Evolutionary conservation across 768 basidiomycete species (phyloP).

Genomic region (Polyporus arcularius): DNA sequence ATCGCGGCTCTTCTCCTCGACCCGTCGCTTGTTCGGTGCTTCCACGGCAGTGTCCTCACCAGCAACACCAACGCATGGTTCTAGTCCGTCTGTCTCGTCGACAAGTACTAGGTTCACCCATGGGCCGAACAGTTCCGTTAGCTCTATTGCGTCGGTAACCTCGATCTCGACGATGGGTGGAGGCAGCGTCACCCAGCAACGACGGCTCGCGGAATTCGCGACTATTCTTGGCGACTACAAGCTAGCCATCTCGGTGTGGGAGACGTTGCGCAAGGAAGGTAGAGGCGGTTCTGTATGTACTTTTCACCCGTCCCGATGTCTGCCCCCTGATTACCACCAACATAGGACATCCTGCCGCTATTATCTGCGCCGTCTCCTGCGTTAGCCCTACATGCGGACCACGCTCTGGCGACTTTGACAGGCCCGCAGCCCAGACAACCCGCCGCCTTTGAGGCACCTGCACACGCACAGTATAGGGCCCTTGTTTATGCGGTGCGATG

Average conservation of each 20-base stretch:
- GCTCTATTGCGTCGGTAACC: conserved; percentile 29
- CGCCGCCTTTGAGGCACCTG: conserved; percentile 45
- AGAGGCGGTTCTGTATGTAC: conserved; percentile 81
- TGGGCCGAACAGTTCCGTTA: conserved; percentile 34
- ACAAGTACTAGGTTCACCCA: conserved; percentile 23
- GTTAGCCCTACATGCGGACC: conserved; percentile 57
- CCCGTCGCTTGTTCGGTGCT: conserved; percentile 76
- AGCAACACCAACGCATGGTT: conserved; percentile 39
- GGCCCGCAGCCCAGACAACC: conserved; percentile 34
- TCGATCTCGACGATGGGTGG: conserved; percentile 21
- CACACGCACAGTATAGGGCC: conserved; percentile 68
- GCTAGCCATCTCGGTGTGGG: conserved; percentile 83
- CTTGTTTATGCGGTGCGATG: conserved; percentile 73
- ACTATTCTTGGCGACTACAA: conserved; percentile 91
- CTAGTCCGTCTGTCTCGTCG: conserved; percentile 41
- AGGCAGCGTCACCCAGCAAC: conserved; percentile 63
- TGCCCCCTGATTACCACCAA: background rate
- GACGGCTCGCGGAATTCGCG: conserved; percentile 94
- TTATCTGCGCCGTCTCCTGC: conserved; percentile 68
- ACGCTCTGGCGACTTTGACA: conserved; percentile 52
- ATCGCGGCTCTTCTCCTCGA: conserved; percentile 84
- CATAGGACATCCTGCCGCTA: conserved; percentile 80
- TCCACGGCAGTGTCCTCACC: conserved; percentile 41
- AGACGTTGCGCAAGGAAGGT: conserved; percentile 80
- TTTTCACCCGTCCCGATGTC: conserved; percentile 1